Evolutionary conservation across 768 basidiomycete species (phyloP).

Genomic region (Lactarius hengduanensis): DNA sequence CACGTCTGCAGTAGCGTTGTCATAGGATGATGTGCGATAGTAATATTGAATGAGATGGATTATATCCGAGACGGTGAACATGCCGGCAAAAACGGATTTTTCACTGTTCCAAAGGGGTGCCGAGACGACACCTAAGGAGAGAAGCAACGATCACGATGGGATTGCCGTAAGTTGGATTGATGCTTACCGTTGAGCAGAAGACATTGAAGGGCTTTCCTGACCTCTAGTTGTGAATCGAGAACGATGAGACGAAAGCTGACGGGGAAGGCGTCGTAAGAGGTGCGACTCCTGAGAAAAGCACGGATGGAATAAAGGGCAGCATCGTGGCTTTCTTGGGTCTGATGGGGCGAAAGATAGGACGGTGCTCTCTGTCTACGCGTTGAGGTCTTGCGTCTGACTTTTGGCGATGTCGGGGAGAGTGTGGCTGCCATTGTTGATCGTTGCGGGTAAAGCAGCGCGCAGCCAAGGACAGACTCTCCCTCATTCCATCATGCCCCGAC

Average conservation of each 20-base stretch:
- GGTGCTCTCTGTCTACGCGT: slow-evolving; percentile 52
- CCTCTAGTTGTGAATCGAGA: slow-evolving; percentile 91
- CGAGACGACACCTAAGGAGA: slow-evolving; percentile 82
- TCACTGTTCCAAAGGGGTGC: slow-evolving; percentile 98
- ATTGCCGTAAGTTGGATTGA: slow-evolving; percentile 6
- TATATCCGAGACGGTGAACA: slow-evolving; percentile 99
- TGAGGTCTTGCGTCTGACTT: slow-evolving; percentile 55
- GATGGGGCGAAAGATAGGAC: slow-evolving; percentile 56
- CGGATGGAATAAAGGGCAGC: slow-evolving; percentile 70
- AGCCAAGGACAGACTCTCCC: not conserved
- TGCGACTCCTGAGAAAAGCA: slow-evolving; percentile 77
- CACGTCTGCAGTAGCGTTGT: slow-evolving; percentile 85
- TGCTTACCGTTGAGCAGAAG: slow-evolving; percentile 71
- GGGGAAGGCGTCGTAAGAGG: slow-evolving; percentile 95
- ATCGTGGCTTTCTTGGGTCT: slow-evolving; percentile 63
- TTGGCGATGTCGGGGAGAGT: slow-evolving; percentile 54
- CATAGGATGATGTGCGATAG: slow-evolving; percentile 80
- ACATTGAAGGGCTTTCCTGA: slow-evolving; percentile 91
- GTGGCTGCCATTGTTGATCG: slow-evolving; percentile 37
- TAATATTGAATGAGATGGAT: slow-evolving; percentile 99
- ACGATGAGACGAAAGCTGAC: slow-evolving; percentile 97
- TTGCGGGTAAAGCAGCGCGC: not conserved
- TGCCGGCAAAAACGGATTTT: slow-evolving; percentile 88
- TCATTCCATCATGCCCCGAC: slow-evolving; percentile 4
- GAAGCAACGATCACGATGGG: slow-evolving; percentile 16